Evolutionary conservation across 2,329 filamentous ascomycete genomes (phyloP).

Genomic region (Paecilomyces niveus): DNA sequence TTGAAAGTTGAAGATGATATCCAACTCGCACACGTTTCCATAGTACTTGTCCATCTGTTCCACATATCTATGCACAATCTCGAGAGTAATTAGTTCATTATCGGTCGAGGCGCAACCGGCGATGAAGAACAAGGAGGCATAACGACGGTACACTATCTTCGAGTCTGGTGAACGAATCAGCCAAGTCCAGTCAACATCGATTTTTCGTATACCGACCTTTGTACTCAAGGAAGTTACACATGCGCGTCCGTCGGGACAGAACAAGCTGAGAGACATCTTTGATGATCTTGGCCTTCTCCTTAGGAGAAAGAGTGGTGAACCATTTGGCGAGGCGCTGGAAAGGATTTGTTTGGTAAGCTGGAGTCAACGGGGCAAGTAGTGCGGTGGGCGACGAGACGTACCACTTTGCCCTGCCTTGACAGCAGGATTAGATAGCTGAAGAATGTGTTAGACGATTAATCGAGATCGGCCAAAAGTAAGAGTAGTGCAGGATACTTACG

Average conservation of each 20-base stretch:
- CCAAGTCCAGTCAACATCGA: neutral
- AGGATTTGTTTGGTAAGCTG: conserved; percentile 22
- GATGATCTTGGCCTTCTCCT: conserved; percentile 99
- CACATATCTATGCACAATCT: conserved; percentile 98
- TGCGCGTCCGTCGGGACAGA: conserved; percentile 87
- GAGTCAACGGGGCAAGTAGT: conserved; percentile 13
- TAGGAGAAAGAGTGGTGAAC: conserved; percentile 96
- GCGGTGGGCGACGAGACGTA: conserved; percentile 51
- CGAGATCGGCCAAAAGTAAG: neutral
- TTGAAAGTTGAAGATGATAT: conserved; percentile 99
- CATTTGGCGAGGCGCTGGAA: conserved; percentile 92
- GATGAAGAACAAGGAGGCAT: conserved; percentile 98
- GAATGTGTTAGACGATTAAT: conserved; percentile 17
- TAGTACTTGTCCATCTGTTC: conserved; percentile 99
- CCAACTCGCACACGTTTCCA: conserved; percentile 97
- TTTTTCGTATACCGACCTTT: conserved; percentile 58
- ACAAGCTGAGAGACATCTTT: conserved; percentile 99
- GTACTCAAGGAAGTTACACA: conserved; percentile 99
- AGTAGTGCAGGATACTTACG: conserved; percentile 16
- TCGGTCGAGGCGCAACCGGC: conserved; percentile 94
- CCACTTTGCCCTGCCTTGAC: conserved; percentile 98
- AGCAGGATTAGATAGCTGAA: conserved; percentile 91
- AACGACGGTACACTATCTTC: conserved; percentile 97
- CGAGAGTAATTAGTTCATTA: conserved; percentile 96
- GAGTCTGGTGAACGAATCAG: conserved; percentile 57